These are phyloP conservation scores for Sugiyamaella neomexicana DNA, from an alignment of 1,139 yeast genomes.

Conservation along the genomic window DNA sequence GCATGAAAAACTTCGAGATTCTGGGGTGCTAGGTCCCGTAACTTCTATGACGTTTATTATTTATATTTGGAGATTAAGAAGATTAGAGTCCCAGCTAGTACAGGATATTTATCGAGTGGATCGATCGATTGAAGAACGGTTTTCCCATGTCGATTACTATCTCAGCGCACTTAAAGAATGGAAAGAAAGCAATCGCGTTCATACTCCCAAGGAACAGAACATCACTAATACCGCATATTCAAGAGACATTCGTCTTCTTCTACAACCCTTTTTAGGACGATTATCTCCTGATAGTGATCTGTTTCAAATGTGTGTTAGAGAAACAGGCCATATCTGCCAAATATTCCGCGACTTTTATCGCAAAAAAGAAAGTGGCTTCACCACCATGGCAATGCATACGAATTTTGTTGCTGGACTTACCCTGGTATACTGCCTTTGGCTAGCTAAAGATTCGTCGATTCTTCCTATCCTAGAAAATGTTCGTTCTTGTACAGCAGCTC, in stretches of 20 bases:
- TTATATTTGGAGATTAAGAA: conserved; percentile 52
- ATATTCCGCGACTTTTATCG: conserved; percentile 58
- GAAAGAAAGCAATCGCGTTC: conserved; percentile 23
- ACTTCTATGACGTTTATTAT: conserved; percentile 48
- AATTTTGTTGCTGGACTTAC: conserved; percentile 65
- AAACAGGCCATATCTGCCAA: conserved; percentile 63
- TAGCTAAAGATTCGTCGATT: conserved; percentile 49
- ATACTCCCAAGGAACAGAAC: conserved; percentile 31
- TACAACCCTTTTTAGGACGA: conserved; percentile 59
- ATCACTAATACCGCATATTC: conserved; percentile 55
- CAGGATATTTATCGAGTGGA: conserved; percentile 49
- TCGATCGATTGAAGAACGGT: conserved; percentile 32
- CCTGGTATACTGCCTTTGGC: conserved; percentile 59
- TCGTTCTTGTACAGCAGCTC: conserved; percentile 57
- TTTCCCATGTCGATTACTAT: conserved; percentile 33
- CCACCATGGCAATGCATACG: conserved; percentile 61
- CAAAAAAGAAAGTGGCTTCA: conserved; percentile 56
- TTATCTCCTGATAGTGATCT: conserved; percentile 57
- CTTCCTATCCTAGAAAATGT: conserved; percentile 49
- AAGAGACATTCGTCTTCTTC: conserved; percentile 53
- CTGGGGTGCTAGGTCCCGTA: conserved; percentile 5
- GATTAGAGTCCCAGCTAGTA: conserved; percentile 57
- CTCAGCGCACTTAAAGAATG: conserved; percentile 29
- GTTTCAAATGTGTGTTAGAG: conserved; percentile 61
- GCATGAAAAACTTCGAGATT: conserved; percentile 2